Conservation (phyloP, 352 stramenopile species). For the Halophytophthora polymorphica region DNA sequence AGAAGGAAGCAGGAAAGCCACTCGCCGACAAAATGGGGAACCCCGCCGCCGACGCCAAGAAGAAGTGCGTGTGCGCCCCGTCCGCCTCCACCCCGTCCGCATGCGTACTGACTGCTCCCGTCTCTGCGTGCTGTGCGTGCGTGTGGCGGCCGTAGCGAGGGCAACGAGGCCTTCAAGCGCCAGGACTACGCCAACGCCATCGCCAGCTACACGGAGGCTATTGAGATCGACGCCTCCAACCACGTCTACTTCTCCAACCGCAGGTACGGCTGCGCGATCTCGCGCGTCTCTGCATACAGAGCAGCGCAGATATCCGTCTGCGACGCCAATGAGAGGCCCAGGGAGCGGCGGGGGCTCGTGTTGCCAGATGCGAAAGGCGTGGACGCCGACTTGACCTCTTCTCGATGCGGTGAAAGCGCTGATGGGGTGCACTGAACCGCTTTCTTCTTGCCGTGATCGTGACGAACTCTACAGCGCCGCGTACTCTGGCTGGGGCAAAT, state of each 20-base stretch:
- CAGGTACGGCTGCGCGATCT: slow-evolving; percentile 35
- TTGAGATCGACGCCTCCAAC: slow-evolving; percentile 82
- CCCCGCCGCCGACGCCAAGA: slow-evolving; percentile 77
- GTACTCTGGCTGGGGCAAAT: slow-evolving; percentile 61
- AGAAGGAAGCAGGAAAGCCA: neutral
- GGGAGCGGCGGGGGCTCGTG: too few species aligned
- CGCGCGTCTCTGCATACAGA: neutral
- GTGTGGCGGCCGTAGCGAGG: slow-evolving; percentile 56
- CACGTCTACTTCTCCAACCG: slow-evolving; percentile 95
- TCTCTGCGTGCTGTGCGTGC: neutral
- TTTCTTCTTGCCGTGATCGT: slow-evolving; percentile 1
- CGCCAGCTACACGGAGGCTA: slow-evolving; percentile 92
- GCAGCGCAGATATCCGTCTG: too few species aligned
- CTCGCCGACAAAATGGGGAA: slow-evolving; percentile 43
- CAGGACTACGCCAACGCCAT: slow-evolving; percentile 88
- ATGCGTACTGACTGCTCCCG: neutral
- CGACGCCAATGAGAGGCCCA: too few species aligned
- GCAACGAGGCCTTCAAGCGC: slow-evolving; percentile 94
- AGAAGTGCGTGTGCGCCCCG: slow-evolving; percentile 47
- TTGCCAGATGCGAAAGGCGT: too few species aligned
- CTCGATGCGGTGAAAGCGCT: too few species aligned
- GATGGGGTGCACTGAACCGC: neutral
- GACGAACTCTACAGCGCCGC: slow-evolving; percentile 44
- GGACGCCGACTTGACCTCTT: too few species aligned
- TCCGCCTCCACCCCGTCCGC: neutral